Evolutionary conservation across 106 monocot genomes (phyloP).

Genomic region (Dendrobium chrysotoxum): DNA sequence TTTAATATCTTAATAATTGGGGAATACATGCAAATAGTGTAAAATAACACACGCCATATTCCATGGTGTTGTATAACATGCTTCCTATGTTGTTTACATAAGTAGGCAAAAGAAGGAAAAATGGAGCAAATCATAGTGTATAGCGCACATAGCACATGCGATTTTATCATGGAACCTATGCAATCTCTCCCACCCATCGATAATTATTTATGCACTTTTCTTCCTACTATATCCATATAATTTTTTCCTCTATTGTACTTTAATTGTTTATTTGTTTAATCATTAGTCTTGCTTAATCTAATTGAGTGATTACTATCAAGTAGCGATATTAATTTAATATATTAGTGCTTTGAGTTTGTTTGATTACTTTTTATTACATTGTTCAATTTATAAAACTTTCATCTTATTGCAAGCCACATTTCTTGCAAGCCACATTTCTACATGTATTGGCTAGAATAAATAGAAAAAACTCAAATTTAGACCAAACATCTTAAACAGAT

Average conservation of each 20-base stretch:
- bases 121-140: too few species aligned
- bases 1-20: too few species aligned
- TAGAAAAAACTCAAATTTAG: background rate
- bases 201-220: background rate
- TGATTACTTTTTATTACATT: background rate
- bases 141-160: too few species aligned
- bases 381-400: background rate
- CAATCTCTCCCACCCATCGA: too few species aligned
- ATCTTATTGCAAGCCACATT: background rate
- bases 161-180: too few species aligned
- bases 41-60: too few species aligned
- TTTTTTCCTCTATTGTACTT: background rate
- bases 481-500: background rate
- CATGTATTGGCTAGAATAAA: background rate
- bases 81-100: too few species aligned
- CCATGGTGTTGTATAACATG: too few species aligned
- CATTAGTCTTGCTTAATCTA: background rate
- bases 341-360: background rate
- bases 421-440: background rate
- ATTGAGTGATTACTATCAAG: background rate
- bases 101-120: too few species aligned
- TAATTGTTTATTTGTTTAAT: background rate
- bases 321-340: background rate
- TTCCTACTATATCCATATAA: background rate
- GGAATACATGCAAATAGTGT: too few species aligned